A percentile compares a stretch with the other conserved stretches of the same genome.
phyloP scores from a whole-genome alignment of 805 yeast species.

The Pichia deserticola region DNA sequence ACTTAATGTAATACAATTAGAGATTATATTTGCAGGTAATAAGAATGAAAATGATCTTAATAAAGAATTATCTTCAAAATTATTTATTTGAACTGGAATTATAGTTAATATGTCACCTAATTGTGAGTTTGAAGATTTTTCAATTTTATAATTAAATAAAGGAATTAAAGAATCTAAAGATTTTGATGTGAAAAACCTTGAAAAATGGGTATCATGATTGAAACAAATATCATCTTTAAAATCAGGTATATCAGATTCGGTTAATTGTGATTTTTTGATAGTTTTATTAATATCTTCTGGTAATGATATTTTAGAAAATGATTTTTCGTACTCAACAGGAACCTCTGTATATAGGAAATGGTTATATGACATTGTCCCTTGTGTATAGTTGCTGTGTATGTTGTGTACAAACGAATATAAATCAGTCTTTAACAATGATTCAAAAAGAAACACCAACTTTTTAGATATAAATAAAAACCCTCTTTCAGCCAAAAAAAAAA shows the following conservation, averaged over 20 bases:
- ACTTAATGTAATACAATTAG: constrained; percentile 32
- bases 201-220: background rate
- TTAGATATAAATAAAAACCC: too few relatives aligned
- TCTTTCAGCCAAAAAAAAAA: too few relatives aligned
- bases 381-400: background rate
- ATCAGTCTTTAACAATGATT: too few relatives aligned
- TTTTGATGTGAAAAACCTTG: background rate
- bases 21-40: constrained; percentile 31
- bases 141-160: background rate
- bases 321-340: background rate
- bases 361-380: background rate
- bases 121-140: background rate
- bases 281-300: constrained; percentile 8
- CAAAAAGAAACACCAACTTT: too few relatives aligned
- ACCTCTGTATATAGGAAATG: constrained; percentile 1
- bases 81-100: constrained; percentile 1
- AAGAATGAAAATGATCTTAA: constrained; percentile 17
- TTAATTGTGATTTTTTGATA: constrained; percentile 2
- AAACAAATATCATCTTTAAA: background rate
- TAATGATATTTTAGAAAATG: background rate
- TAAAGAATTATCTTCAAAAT: background rate
- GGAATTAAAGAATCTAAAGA: background rate
- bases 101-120: background rate
- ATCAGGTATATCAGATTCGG: background rate
- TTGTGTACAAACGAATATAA: too few relatives aligned